phyloP scores from a whole-genome alignment of 2,329 filamentous ascomycete species.

The Colletotrichum sansevieriae region DNA sequence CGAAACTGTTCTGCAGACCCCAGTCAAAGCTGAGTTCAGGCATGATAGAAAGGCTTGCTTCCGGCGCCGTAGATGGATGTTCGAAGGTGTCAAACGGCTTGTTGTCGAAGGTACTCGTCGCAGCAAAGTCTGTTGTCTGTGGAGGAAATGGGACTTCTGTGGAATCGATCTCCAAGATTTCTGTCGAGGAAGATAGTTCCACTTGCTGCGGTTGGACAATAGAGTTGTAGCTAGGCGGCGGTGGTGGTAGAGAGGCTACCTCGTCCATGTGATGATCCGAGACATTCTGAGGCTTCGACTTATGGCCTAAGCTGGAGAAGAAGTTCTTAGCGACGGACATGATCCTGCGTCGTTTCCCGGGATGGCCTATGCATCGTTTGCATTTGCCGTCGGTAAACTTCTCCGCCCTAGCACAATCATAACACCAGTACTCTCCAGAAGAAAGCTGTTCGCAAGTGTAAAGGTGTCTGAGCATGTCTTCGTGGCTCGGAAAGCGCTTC shows the following conservation, averaged over 20 bases:
- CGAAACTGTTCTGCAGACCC: constrained; percentile 35
- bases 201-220: constrained; percentile 51
- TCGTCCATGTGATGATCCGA: constrained; percentile 50
- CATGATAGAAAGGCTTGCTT: constrained; percentile 18
- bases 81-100: background rate
- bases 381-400: constrained; percentile 66
- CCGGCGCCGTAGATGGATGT: background rate
- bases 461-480: constrained; percentile 67
- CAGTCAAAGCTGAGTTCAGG: constrained; percentile 38
- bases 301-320: constrained; percentile 66
- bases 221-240: constrained; percentile 62
- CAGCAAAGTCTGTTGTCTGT: background rate
- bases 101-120: background rate
- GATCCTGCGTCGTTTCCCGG: constrained; percentile 65
- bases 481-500: constrained; percentile 63
- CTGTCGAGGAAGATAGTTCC: constrained; percentile 63
- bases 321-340: constrained; percentile 66
- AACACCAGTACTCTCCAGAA: constrained; percentile 68
- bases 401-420: constrained; percentile 65
- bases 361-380: constrained; percentile 62
- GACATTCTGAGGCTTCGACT: constrained; percentile 54
- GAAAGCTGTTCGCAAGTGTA: constrained; percentile 62
- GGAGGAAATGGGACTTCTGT: constrained; percentile 52
- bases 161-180: constrained; percentile 68
- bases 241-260: constrained; percentile 51